These are phyloP conservation scores for Arthrobotrys conoides DNA, from an alignment of 2,329 filamentous ascomycete species.

Conservation along the genomic window DNA sequence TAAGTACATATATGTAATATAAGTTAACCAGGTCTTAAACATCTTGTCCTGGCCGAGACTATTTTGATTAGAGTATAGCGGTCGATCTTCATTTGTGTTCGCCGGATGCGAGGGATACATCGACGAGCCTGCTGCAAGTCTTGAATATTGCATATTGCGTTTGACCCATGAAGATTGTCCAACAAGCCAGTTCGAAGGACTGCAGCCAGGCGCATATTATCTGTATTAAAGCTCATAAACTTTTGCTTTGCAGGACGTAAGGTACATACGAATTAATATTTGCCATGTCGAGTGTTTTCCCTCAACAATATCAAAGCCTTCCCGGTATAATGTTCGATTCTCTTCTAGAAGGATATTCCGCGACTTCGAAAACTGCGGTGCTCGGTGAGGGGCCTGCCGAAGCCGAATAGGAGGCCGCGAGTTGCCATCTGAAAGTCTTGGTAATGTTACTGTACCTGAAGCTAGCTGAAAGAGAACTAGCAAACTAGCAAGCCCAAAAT, in stretches of 20 bases:
- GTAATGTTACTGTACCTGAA: constrained; percentile 57
- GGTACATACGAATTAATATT: background rate
- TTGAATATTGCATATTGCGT: constrained; percentile 29
- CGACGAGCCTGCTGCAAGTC: constrained; percentile 9
- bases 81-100: constrained; percentile 51
- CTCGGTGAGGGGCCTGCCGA: constrained; percentile 55
- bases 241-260: background rate
- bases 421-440: constrained; percentile 45
- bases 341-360: constrained; percentile 58
- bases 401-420: constrained; percentile 54
- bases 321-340: background rate
- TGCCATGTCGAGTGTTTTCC: background rate
- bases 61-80: constrained; percentile 46
- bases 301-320: background rate
- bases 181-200: background rate
- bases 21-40: constrained; percentile 24
- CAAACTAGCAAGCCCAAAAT: constrained; percentile 43
- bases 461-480: constrained; percentile 55
- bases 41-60: constrained; percentile 10
- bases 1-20: background rate
- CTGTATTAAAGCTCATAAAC: background rate
- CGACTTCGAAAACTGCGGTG: constrained; percentile 36
- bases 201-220: background rate
- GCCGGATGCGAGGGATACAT: constrained; percentile 49
- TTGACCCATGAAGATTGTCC: constrained; percentile 13